These are phyloP conservation scores for Backusella morwellensis DNA, from an alignment of 192 early-diverging fungal genomes.

Conservation along the genomic window DNA sequence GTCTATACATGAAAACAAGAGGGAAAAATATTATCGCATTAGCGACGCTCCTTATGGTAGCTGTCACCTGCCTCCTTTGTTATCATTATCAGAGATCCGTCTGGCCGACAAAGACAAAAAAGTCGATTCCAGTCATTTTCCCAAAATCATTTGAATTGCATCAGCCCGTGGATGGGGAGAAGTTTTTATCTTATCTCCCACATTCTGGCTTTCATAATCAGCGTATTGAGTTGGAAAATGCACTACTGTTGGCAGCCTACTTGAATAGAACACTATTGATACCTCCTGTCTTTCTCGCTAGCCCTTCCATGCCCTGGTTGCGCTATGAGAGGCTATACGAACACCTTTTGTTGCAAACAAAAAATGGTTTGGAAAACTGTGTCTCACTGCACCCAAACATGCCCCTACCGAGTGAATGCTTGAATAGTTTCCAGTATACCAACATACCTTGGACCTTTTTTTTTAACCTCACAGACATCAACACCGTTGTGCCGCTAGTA, in stretches of 20 bases:
- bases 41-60: neutral
- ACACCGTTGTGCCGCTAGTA: conserved; percentile 31
- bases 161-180: conserved; percentile 17
- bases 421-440: conserved; percentile 53
- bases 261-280: conserved; percentile 55
- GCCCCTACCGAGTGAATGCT: conserved; percentile 49
- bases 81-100: neutral
- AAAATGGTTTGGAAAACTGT: conserved; percentile 52
- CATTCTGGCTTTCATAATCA: conserved; percentile 45
- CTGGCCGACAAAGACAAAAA: neutral
- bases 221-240: conserved; percentile 43
- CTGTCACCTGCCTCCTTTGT: neutral
- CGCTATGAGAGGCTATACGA: conserved; percentile 45
- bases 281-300: conserved; percentile 48
- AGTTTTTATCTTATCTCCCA: conserved; percentile 39
- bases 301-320: conserved; percentile 50
- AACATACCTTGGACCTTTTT: conserved; percentile 56
- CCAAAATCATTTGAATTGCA: conserved; percentile 21
- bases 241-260: conserved; percentile 51
- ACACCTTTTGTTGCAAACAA: conserved; percentile 50
- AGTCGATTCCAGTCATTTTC: conserved; percentile 15
- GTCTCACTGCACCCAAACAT: conserved; percentile 18
- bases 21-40: neutral
- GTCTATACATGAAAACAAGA: neutral
- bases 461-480: conserved; percentile 39